phyloP scores from a whole-genome alignment of 352 stramenopile species.

The Phytophthora pisi region DNA sequence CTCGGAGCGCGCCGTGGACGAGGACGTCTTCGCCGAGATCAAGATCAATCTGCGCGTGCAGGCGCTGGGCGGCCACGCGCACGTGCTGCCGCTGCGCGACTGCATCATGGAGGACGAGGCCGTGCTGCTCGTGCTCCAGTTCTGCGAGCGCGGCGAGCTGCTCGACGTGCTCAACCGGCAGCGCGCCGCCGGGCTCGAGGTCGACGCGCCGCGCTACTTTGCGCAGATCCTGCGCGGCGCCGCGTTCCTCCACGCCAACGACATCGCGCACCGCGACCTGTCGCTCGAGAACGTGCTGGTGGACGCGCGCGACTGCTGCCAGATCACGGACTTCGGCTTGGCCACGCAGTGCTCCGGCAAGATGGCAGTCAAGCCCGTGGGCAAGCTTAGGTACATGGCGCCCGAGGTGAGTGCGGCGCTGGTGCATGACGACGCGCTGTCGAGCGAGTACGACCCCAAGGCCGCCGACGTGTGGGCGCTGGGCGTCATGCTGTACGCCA shows the following conservation, averaged over 20 bases:
- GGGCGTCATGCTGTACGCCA: slow-evolving; percentile 80
- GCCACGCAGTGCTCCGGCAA: slow-evolving; percentile 36
- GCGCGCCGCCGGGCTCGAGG: slow-evolving; percentile 33
- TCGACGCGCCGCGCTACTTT: slow-evolving; percentile 63
- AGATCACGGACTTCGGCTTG: slow-evolving; percentile 86
- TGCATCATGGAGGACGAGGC: slow-evolving; percentile 66
- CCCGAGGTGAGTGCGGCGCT: slow-evolving; percentile 59
- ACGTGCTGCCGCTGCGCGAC: slow-evolving; percentile 73
- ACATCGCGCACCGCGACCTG: slow-evolving; percentile 82
- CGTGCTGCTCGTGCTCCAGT: slow-evolving; percentile 75
- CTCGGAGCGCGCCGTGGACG: slow-evolving; percentile 55
- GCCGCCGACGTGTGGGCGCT: slow-evolving; percentile 80
- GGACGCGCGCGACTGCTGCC: slow-evolving; percentile 63
- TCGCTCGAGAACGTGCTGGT: slow-evolving; percentile 87
- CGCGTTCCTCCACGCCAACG: slow-evolving; percentile 75
- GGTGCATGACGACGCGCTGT: slow-evolving; percentile 24
- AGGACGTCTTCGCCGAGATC: slow-evolving; percentile 76
- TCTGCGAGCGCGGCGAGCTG: slow-evolving; percentile 71
- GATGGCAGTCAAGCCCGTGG: slow-evolving; percentile 52
- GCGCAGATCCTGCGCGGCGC: slow-evolving; percentile 63
- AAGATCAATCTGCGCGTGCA: slow-evolving; percentile 70
- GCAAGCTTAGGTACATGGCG: slow-evolving; percentile 85
- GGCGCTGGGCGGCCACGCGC: slow-evolving; percentile 62
- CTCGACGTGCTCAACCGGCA: slow-evolving; percentile 73
- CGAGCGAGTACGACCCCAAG: slow-evolving; percentile 61